Conservation (phyloP, 768 basidiomycete genomes). For the Lenzites betulinus region DNA sequence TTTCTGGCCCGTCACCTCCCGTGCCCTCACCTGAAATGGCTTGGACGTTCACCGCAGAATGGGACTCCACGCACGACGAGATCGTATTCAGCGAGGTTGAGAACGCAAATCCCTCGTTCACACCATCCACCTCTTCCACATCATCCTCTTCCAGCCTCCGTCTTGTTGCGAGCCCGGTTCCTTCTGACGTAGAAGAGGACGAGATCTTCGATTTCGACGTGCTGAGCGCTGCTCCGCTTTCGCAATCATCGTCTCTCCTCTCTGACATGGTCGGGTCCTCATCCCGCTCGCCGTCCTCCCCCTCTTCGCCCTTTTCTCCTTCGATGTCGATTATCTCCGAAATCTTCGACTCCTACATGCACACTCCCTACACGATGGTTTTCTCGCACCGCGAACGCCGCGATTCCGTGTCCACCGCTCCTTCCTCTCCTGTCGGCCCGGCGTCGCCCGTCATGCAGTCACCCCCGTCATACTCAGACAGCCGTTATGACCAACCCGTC, state of each 20-base stretch:
- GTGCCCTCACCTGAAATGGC: constrained; percentile 25
- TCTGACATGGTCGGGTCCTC: constrained; percentile 5
- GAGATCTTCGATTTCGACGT: constrained; percentile 11
- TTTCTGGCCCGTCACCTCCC: constrained; percentile 17
- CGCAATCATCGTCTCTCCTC: constrained; percentile 3
- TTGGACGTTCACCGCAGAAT: constrained; percentile 35
- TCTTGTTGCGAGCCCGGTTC: constrained; percentile 23
- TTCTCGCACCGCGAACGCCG: constrained; percentile 6
- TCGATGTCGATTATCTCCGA: constrained; percentile 18
- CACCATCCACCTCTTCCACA: background rate
- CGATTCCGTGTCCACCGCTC: constrained; percentile 12
- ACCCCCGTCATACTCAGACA: constrained; percentile 7
- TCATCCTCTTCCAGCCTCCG: constrained; percentile 5
- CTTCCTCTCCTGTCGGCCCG: constrained; percentile 11
- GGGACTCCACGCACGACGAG: constrained; percentile 29
- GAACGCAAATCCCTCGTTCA: background rate
- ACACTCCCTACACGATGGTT: constrained; percentile 7
- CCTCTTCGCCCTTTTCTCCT: constrained; percentile 12
- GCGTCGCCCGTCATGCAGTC: background rate
- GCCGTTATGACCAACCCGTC: constrained; percentile 4
- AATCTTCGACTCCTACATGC: constrained; percentile 19
- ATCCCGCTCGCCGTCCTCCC: constrained; percentile 1
- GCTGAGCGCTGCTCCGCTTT: background rate
- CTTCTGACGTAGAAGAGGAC: constrained; percentile 29
- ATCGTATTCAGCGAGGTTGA: constrained; percentile 33